These are phyloP conservation scores for Curvularia eragrostidis DNA, from an alignment of 2,329 filamentous ascomycete genomes.

Conservation along the genomic window DNA sequence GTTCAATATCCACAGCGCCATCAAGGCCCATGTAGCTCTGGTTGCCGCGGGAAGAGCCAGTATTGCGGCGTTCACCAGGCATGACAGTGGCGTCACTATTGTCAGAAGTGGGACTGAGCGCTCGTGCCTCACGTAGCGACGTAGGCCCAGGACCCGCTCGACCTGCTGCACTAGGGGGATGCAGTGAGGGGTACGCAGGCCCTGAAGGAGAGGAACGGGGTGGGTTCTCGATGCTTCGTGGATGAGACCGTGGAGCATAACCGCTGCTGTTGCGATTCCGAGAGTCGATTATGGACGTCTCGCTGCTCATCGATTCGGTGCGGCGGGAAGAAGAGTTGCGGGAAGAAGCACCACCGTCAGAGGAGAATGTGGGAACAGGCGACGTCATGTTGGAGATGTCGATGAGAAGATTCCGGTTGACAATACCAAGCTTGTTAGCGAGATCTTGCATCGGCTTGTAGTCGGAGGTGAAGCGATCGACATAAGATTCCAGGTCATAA, in stretches of 20 bases:
- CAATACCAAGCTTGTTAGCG: constrained; percentile 73
- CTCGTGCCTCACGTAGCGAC: constrained; percentile 32
- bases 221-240: constrained; percentile 37
- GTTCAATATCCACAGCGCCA: constrained; percentile 37
- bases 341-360: constrained; percentile 50
- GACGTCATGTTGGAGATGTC: constrained; percentile 67
- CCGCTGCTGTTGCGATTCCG: constrained; percentile 69
- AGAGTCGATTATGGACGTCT: constrained; percentile 41
- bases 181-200: constrained; percentile 32
- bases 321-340: constrained; percentile 55
- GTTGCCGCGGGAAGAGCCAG: constrained; percentile 28
- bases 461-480: constrained; percentile 78
- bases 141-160: constrained; percentile 27
- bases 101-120: constrained; percentile 37
- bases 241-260: constrained; percentile 54
- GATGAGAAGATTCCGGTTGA: constrained; percentile 73
- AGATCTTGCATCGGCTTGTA: constrained; percentile 75
- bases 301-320: constrained; percentile 51
- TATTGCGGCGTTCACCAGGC: constrained; percentile 32
- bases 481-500: constrained; percentile 74
- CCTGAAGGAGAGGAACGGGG: constrained; percentile 39
- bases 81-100: constrained; percentile 39
- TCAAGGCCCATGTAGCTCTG: constrained; percentile 37
- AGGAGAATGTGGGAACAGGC: constrained; percentile 54
- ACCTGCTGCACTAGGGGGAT: constrained; percentile 25